Percentiles rank a stretch among this genome's conserved stretches.
phyloP scores from a whole-genome alignment of 768 basidiomycete species.

The Strobilomyces echinocephalus region DNA sequence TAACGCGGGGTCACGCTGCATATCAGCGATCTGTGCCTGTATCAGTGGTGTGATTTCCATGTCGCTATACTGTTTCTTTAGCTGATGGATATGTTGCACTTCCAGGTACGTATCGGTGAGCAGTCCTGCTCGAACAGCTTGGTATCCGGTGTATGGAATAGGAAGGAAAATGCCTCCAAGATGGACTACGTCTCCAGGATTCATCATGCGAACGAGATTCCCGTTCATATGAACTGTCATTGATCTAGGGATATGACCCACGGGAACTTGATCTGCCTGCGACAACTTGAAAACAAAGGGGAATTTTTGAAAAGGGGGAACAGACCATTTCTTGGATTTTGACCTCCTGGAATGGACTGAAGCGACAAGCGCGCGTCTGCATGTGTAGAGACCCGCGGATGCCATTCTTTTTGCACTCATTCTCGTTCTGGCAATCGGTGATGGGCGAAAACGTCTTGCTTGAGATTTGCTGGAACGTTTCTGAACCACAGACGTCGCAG shows the following conservation, averaged over 20 bases:
- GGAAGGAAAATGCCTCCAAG: slow-evolving; percentile 97
- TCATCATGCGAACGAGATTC: slow-evolving; percentile 82
- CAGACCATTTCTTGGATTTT: slow-evolving; percentile 98
- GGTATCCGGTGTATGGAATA: slow-evolving; percentile 95
- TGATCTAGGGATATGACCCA: slow-evolving; percentile 96
- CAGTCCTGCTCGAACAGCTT: slow-evolving; percentile 93
- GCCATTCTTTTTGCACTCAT: slow-evolving; percentile 80
- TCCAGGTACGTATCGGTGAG: slow-evolving; percentile 98
- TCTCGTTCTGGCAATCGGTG: slow-evolving; percentile 79
- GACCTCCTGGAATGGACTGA: slow-evolving; percentile 97
- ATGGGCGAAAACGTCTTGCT: slow-evolving; percentile 89
- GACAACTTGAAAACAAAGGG: slow-evolving; percentile 7
- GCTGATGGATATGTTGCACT: slow-evolving; percentile 81
- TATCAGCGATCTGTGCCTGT: slow-evolving; percentile 56
- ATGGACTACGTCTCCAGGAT: slow-evolving; percentile 93
- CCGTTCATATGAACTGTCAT: slow-evolving; percentile 97
- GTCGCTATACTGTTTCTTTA: slow-evolving; percentile 95
- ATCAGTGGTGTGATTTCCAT: slow-evolving; percentile 92
- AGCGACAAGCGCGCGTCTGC: slow-evolving; percentile 97
- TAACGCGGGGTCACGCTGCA: slow-evolving; percentile 71
- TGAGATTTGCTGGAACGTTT: slow-evolving; percentile 96
- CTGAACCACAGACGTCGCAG: slow-evolving; percentile 96
- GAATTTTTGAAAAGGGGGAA: background rate
- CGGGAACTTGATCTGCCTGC: slow-evolving; percentile 97
- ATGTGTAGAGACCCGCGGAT: slow-evolving; percentile 91